Evolutionary conservation across 257 asterid genomes (phyloP).

Genomic region (Marsdenia floribunda): DNA sequence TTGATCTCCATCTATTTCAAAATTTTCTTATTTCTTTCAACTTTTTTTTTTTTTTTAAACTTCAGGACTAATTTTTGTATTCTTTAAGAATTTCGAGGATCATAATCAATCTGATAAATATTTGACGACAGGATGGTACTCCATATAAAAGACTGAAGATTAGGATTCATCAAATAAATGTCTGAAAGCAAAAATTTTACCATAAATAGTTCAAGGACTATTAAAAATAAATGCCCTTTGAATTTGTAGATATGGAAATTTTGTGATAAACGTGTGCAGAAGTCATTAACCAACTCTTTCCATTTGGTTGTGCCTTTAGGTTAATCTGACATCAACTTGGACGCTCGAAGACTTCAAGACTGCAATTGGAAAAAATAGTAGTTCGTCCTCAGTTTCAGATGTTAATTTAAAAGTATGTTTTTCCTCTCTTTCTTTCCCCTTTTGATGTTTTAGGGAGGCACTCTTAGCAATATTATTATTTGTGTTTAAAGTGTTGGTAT

Average conservation of each 20-base stretch:
- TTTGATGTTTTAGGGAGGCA: background rate
- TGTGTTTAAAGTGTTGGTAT: background rate
- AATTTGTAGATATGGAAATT: too few relatives aligned
- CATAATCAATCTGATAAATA: background rate
- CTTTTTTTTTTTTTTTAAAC: background rate
- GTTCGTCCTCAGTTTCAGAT: conserved; percentile 46
- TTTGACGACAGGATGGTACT: background rate
- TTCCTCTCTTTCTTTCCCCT: background rate
- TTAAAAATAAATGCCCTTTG: background rate
- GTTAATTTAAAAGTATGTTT: conserved; percentile 61
- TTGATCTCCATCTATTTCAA: background rate
- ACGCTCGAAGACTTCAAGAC: conserved; percentile 64
- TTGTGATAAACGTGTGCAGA: too few relatives aligned
- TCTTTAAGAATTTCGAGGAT: background rate
- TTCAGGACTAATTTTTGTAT: background rate
- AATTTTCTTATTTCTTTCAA: too few relatives aligned
- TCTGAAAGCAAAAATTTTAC: background rate
- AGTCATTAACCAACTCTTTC: conserved; percentile 8
- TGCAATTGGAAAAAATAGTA: conserved; percentile 41
- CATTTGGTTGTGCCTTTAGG: conserved; percentile 31
- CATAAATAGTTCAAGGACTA: background rate
- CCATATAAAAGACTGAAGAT: too few relatives aligned
- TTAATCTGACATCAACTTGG: conserved; percentile 57
- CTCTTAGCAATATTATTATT: background rate
- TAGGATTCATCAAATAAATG: background rate